A percentile compares a stretch with the other conserved stretches of the same genome.
Evolutionary conservation across 768 basidiomycete species (phyloP).

Genomic region (Boletus coccyginus): DNA sequence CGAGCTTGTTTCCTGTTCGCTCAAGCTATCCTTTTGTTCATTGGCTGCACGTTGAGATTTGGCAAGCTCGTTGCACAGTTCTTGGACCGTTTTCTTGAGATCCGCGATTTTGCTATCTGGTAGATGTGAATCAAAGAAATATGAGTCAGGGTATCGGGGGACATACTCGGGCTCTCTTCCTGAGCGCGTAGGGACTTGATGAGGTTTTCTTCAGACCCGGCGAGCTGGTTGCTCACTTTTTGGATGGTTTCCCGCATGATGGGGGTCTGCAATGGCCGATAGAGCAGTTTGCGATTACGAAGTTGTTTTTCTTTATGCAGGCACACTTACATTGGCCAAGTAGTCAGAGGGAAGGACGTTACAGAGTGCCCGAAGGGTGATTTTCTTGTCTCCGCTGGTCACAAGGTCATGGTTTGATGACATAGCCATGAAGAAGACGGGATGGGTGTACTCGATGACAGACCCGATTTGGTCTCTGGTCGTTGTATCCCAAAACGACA

Average conservation of each 20-base stretch:
- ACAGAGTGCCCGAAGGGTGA: background rate
- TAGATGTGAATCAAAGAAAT: background rate
- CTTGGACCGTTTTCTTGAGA: background rate
- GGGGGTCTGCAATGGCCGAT: background rate
- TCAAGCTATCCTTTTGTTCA: too few species aligned
- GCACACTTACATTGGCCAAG: background rate
- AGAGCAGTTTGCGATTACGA: background rate
- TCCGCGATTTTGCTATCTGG: background rate
- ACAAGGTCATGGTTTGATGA: background rate
- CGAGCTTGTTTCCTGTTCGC: too few species aligned
- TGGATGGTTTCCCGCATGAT: background rate
- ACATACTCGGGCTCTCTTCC: background rate
- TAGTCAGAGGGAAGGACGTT: background rate
- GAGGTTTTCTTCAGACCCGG: background rate
- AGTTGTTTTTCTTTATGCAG: too few species aligned
- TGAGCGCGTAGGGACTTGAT: background rate
- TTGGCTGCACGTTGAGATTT: too few species aligned
- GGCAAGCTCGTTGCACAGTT: too few species aligned
- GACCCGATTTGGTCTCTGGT: background rate
- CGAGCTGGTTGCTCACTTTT: background rate
- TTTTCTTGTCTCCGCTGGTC: background rate
- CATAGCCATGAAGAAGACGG: background rate
- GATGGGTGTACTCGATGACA: background rate
- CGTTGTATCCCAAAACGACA: slow-evolving; percentile 3
- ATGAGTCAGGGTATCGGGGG: background rate